phyloP scores from a whole-genome alignment of 345 rosid species.

The Heritiera littoralis region DNA sequence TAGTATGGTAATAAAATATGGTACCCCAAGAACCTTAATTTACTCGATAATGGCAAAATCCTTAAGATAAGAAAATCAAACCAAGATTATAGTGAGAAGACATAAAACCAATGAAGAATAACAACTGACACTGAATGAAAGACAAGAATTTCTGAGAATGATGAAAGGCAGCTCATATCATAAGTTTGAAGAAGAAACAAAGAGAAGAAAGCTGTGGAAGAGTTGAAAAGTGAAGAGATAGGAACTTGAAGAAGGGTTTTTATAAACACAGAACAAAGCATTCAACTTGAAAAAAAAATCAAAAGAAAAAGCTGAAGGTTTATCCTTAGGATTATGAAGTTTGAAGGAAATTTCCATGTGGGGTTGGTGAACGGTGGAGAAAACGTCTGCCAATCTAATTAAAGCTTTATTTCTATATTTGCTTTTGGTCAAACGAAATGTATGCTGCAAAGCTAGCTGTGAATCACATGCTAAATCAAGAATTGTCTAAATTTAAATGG shows the following conservation, averaged over 20 bases:
- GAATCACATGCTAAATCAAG: too few relatives aligned
- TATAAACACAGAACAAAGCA: background rate
- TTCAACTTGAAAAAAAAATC: background rate
- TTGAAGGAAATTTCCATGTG: background rate
- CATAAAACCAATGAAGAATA: slow-evolving; percentile 26
- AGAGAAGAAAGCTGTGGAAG: background rate
- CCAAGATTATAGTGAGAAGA: background rate
- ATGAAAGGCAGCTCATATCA: slow-evolving; percentile 21
- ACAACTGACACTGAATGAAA: slow-evolving; percentile 24
- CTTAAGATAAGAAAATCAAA: background rate
- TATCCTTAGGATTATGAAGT: slow-evolving; percentile 7
- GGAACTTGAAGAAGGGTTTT: background rate
- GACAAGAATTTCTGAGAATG: slow-evolving; percentile 12
- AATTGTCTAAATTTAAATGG: too few relatives aligned
- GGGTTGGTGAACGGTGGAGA: background rate
- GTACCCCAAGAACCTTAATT: background rate
- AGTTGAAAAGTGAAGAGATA: background rate
- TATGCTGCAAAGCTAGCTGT: too few relatives aligned
- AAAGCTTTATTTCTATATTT: background rate
- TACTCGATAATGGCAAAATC: background rate
- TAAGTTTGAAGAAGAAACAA: background rate
- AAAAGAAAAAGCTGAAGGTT: background rate
- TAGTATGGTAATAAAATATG: background rate
- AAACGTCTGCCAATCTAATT: background rate
- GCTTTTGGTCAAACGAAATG: background rate